Base-by-base conservation (phyloP, 1,139 yeast species). In the Suhomyces maxii region DNA sequence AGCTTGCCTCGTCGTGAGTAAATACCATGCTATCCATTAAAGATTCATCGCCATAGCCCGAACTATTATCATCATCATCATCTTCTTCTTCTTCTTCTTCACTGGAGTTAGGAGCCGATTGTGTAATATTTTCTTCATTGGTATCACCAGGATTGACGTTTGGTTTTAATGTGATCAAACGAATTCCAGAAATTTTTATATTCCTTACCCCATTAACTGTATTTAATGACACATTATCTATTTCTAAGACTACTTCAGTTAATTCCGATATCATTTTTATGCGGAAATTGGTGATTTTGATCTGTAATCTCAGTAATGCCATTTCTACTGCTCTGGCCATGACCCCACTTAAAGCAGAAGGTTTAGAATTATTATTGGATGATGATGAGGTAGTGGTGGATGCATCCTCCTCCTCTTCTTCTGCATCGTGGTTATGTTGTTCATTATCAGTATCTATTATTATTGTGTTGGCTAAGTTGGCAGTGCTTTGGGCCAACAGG, bases 1-100 rank as follows among this genome's bases (percentile, higher is more conserved):
- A 84, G 40, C 82, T 78, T 2, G 87, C 86, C 51, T 85, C 86
- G 44, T 79, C 83, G 45, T 81, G 86, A 0, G 93, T 82, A 56
- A 84, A 84, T 35, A 83, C 72, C 68, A 82, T 77, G 55, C 90
- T 84, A 41, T 81, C 80, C 67, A 79, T 68, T 48, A 87, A 57
- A 0, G 79, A 73, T 35, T 66, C 70, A 8, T 73, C 71, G 1
- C 69, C 71, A 35, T 73, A 71, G 6, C 61, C 71, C 25, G 63
- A 62, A 34, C 67, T 69, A n/a, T n/a, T n/a, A n/a, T n/a, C n/a
- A n/a, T n/a, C n/a, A n/a, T n/a, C n/a, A n/a, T n/a, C n/a, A 41
- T 62, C 60, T 11, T 54, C 58, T 23, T 54, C 60, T 11, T 60
- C 61, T 10, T 63, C 61, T 8, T 59, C 60, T 9, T 42, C 47